Base-by-base conservation (phyloP, 768 basidiomycete species). In the Termitomyces heimii region DNA sequence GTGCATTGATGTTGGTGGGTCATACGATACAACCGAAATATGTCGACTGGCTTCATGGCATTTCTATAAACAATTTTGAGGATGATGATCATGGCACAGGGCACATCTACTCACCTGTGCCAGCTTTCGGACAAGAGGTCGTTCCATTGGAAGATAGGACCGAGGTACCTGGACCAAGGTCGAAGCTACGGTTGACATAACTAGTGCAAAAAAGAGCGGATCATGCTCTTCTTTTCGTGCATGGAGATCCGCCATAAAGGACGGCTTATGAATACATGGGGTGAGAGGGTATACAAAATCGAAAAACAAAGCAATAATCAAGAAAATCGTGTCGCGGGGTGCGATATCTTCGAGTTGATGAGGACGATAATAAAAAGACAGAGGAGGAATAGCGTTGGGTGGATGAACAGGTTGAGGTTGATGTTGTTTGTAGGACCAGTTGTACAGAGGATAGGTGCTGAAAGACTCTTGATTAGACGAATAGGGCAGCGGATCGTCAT, bases 231-330 rank as follows among this genome's bases (percentile, higher is more conserved):
- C 94, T 57, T 91, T 73, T 43, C 82, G 82, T 0, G 83, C 76
- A 60, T 87, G 84, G 31, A 97, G 76, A 72, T 94, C 94, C n/a
- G 89, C 87, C 83, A 93, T 87, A 69, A 94, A 94, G 1, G 89
- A 90, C 28, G 92, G 92, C 66, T 89, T 89, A 74, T 97, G 94
- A 44, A 97, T 75, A 69, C 90, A 93, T 5, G 94, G 94, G 9
- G 91, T 95, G 32, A 96, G 79, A 9, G 91, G 89, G 70, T 94
- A 94, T 48, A 95, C 91, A 67, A 92, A 96, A 69, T 95, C 94
- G 68, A 95, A 96, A 75, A 93, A 97, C 13, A 95, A 82, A 39
- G 87, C 81, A 60, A 94, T 85, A 63, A 96, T 89, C 58, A 90
- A 82, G 40, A 83, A 82, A 48, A 94, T 85, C 5, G 86, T 88